A percentile compares a stretch with the other conserved stretches of the same genome.
Conservation (phyloP, 805 yeast genomes). For the Spathaspora boniae region DNA sequence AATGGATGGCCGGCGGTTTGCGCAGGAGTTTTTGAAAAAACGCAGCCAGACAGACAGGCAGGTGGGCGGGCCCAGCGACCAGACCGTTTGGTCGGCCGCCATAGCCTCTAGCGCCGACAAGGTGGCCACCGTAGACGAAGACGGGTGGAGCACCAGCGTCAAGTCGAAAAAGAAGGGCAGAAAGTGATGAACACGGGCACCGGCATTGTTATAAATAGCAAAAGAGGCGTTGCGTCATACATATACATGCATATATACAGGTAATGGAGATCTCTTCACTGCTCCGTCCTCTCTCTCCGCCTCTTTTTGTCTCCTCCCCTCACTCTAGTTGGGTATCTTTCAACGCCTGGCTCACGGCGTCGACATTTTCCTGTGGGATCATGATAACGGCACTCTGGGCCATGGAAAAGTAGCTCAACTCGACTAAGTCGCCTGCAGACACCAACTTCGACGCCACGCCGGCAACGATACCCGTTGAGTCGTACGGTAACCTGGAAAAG, state of each 20-base stretch:
- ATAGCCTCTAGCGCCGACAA: slow-evolving; percentile 43
- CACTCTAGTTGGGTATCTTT: background rate
- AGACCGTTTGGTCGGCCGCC: slow-evolving; percentile 72
- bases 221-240: background rate
- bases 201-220: background rate
- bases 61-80: slow-evolving; percentile 34
- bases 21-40: slow-evolving; percentile 80
- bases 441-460: slow-evolving; percentile 54
- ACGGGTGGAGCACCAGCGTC: slow-evolving; percentile 44
- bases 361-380: slow-evolving; percentile 50
- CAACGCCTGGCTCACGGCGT: slow-evolving; percentile 20
- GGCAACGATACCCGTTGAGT: slow-evolving; percentile 64
- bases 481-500: slow-evolving; percentile 50
- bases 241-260: background rate
- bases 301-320: background rate
- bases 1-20: slow-evolving; percentile 93
- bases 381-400: slow-evolving; percentile 58
- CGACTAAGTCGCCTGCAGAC: slow-evolving; percentile 30
- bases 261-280: background rate
- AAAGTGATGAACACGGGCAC: background rate
- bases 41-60: slow-evolving; percentile 68
- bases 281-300: background rate
- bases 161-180: slow-evolving; percentile 38
- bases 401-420: slow-evolving; percentile 59
- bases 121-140: slow-evolving; percentile 37